These are phyloP conservation scores for Venturia nashicola DNA, from an alignment of 2,329 filamentous ascomycete species.

Conservation along the genomic window DNA sequence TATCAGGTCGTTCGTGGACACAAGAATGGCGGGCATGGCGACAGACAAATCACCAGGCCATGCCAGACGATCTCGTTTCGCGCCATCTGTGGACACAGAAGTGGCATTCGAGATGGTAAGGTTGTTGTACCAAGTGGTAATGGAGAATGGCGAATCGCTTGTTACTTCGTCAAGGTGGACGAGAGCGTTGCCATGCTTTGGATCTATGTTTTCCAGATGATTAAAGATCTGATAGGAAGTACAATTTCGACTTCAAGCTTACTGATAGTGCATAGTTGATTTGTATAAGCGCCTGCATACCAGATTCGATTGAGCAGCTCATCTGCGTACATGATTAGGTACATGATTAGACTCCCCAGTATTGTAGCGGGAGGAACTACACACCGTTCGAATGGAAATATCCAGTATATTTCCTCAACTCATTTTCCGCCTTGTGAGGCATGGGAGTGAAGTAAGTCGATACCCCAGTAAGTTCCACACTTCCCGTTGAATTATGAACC, in stretches of 20 bases:
- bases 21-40: slow-evolving; percentile 40
- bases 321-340: slow-evolving; percentile 16
- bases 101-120: slow-evolving; percentile 28
- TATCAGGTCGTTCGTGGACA: slow-evolving; percentile 42
- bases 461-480: slow-evolving; percentile 23
- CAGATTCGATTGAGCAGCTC: slow-evolving; percentile 31
- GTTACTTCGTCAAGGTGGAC: slow-evolving; percentile 21
- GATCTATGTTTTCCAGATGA: slow-evolving; percentile 13
- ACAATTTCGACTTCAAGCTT: not conserved
- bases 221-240: not conserved
- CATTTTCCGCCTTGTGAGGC: slow-evolving; percentile 28
- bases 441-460: slow-evolving; percentile 33
- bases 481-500: slow-evolving; percentile 30
- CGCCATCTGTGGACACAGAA: slow-evolving; percentile 36
- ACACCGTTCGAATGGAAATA: slow-evolving; percentile 30
- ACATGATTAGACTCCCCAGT: not conserved
- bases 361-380: not conserved
- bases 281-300: slow-evolving; percentile 30
- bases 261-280: slow-evolving; percentile 26
- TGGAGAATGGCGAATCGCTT: slow-evolving; percentile 16
- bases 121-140: slow-evolving; percentile 29
- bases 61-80: slow-evolving; percentile 46
- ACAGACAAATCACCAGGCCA: slow-evolving; percentile 51
- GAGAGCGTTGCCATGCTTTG: slow-evolving; percentile 23
- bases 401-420: slow-evolving; percentile 25